Conservation (phyloP, 768 basidiomycete genomes). For the Leccinum subgranulosum region DNA sequence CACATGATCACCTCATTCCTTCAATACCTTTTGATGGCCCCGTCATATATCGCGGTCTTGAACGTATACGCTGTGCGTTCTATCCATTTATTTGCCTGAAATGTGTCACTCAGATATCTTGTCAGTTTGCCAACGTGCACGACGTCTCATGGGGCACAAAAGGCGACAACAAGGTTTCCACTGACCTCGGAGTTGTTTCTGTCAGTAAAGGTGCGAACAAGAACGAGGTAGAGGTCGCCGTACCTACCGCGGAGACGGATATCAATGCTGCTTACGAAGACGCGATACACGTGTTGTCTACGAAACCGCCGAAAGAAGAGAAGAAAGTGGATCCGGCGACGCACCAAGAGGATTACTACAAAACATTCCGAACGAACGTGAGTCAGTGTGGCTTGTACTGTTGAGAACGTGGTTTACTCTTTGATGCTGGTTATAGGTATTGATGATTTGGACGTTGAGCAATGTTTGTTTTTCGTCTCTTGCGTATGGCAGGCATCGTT, state of each 20-base stretch:
- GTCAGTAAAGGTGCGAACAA: constrained; percentile 52
- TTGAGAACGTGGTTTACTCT: constrained; percentile 11
- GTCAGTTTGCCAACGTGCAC: constrained; percentile 80
- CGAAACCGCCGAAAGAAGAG: constrained; percentile 75
- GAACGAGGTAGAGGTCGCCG: constrained; percentile 81
- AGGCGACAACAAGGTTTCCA: constrained; percentile 82
- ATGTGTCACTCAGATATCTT: background rate
- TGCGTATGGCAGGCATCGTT: background rate
- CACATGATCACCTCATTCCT: constrained; percentile 96
- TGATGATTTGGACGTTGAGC: constrained; percentile 85
- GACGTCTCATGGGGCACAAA: constrained; percentile 97
- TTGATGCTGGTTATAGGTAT: constrained; percentile 42
- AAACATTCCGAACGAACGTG: constrained; percentile 84
- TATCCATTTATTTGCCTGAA: background rate
- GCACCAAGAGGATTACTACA: constrained; percentile 82
- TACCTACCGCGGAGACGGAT: constrained; percentile 87
- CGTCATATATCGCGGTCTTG: constrained; percentile 90
- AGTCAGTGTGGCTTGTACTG: constrained; percentile 14
- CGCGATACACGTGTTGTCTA: constrained; percentile 76
- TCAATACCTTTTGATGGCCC: constrained; percentile 90
- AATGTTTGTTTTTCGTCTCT: constrained; percentile 52
- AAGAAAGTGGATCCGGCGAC: constrained; percentile 58
- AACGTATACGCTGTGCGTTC: constrained; percentile 77
- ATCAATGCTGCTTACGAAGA: constrained; percentile 90
- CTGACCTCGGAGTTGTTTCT: constrained; percentile 82